phyloP scores from a whole-genome alignment of 1,139 yeast species.

The Kodamaea derodonti region DNA sequence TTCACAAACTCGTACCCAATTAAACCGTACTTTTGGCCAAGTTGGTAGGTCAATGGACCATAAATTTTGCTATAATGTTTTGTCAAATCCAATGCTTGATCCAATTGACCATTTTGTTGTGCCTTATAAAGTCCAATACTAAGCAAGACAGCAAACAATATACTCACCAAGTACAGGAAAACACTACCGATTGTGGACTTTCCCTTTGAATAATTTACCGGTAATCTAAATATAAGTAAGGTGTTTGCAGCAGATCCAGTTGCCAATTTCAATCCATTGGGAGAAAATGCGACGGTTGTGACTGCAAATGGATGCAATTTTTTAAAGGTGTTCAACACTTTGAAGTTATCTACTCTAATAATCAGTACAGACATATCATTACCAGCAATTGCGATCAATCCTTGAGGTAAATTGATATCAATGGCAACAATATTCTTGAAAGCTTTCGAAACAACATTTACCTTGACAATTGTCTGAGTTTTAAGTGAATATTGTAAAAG shows the following conservation, averaged over 20 bases:
- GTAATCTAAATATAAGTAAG: constrained; percentile 59
- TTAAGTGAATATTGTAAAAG: constrained; percentile 40
- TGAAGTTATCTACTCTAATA: constrained; percentile 49
- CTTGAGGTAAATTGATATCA: constrained; percentile 44
- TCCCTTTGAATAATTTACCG: constrained; percentile 46
- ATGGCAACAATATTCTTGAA: constrained; percentile 68
- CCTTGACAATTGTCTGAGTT: constrained; percentile 38
- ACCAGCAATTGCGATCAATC: constrained; percentile 68
- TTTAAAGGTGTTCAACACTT: constrained; percentile 45
- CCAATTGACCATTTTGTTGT: constrained; percentile 36
- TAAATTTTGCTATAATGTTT: constrained; percentile 20
- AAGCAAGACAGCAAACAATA: constrained; percentile 45
- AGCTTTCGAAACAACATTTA: constrained; percentile 46
- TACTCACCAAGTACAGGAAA: constrained; percentile 35
- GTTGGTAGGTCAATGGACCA: constrained; percentile 17
- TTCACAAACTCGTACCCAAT: constrained; percentile 25
- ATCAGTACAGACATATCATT: constrained; percentile 68
- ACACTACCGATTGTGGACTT: constrained; percentile 42
- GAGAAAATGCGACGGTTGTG: constrained; percentile 68
- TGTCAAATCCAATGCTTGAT: constrained; percentile 17
- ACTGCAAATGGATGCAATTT: constrained; percentile 79
- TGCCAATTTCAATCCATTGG: constrained; percentile 65
- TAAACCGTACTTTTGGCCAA: constrained; percentile 14
- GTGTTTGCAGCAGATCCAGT: constrained; percentile 81
- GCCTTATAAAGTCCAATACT: constrained; percentile 42